These are phyloP conservation scores for Microbotryum violaceum DNA, from an alignment of 1,284 basidiomycete genomes.

Conservation along the genomic window DNA sequence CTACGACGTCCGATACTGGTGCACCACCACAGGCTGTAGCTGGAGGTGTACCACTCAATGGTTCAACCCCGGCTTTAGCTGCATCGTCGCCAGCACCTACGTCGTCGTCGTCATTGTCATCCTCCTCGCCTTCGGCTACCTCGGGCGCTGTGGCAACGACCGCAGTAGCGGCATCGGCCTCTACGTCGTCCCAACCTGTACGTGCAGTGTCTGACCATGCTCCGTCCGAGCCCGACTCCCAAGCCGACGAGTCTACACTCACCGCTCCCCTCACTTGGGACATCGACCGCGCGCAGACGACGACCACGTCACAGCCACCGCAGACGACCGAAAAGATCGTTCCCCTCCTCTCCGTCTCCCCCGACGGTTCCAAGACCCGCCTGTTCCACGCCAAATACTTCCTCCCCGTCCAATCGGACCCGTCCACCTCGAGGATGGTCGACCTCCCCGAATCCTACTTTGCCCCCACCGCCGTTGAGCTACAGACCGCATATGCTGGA, in stretches of 20 bases:
- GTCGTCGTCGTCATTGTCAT: too few species aligned
- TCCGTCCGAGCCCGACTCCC: background rate
- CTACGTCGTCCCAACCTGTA: too few species aligned
- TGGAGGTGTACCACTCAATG: too few species aligned
- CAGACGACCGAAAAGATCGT: background rate
- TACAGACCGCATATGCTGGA: slow-evolving; percentile 59
- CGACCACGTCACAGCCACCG: too few species aligned
- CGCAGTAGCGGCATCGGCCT: too few species aligned
- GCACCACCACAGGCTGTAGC: too few species aligned
- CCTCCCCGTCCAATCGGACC: slow-evolving; percentile 1
- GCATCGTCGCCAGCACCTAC: too few species aligned
- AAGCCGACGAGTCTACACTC: background rate
- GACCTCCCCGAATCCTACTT: slow-evolving; percentile 65
- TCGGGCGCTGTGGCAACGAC: too few species aligned
- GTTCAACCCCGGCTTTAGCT: too few species aligned
- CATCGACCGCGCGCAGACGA: background rate
- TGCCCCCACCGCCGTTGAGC: slow-evolving; percentile 62
- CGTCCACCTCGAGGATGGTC: background rate
- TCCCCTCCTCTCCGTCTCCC: slow-evolving; percentile 9
- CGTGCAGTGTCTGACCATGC: too few species aligned
- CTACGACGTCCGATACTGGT: too few species aligned
- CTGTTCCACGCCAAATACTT: slow-evolving; percentile 19
- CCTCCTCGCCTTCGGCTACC: too few species aligned
- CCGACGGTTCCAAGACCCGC: slow-evolving; percentile 11
- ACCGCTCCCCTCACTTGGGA: background rate